Conservation (phyloP, 345 rosid genomes). For the Pelargonium nanum region DNA sequence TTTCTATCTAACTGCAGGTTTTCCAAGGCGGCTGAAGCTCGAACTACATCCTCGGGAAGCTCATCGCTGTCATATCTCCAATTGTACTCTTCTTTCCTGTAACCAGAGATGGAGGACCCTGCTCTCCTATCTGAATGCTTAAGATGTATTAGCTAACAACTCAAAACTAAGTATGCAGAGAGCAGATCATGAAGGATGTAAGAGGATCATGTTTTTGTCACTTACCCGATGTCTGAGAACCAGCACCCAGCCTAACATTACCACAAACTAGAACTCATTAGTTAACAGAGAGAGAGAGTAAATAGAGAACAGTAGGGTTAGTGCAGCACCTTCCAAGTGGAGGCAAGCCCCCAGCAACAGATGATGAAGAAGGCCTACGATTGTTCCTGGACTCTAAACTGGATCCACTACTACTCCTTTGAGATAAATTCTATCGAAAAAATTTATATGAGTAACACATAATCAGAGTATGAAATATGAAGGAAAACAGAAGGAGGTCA, state of each 20-base stretch:
- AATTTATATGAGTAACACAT: conserved; percentile 1
- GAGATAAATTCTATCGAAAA: conserved; percentile 48
- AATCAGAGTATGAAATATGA: neutral
- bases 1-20: conserved; percentile 93
- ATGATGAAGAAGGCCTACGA: conserved; percentile 59
- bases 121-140: conserved; percentile 52
- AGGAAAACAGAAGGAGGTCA: neutral
- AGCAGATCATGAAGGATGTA: neutral
- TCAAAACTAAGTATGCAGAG: conserved; percentile 4
- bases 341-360: conserved; percentile 85
- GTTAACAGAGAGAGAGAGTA: conserved; percentile 3
- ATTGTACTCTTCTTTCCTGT: conserved; percentile 64
- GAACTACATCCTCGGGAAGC: conserved; percentile 55
- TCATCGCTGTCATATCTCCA: conserved; percentile 74
- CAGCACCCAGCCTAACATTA: conserved; percentile 35
- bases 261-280: conserved; percentile 11
- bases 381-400: conserved; percentile 51
- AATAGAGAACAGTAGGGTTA: conserved; percentile 3
- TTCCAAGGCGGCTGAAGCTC: conserved; percentile 75
- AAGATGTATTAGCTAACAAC: conserved; percentile 11
- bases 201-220: conserved; percentile 14
- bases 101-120: conserved; percentile 60
- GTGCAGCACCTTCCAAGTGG: conserved; percentile 68
- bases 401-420: conserved; percentile 41
- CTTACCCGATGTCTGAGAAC: conserved; percentile 66